Percentiles rank a stretch among this genome's conserved stretches.
Evolutionary conservation across 2,329 filamentous ascomycete species (phyloP).

Genomic region (Colletotrichum spinosum): DNA sequence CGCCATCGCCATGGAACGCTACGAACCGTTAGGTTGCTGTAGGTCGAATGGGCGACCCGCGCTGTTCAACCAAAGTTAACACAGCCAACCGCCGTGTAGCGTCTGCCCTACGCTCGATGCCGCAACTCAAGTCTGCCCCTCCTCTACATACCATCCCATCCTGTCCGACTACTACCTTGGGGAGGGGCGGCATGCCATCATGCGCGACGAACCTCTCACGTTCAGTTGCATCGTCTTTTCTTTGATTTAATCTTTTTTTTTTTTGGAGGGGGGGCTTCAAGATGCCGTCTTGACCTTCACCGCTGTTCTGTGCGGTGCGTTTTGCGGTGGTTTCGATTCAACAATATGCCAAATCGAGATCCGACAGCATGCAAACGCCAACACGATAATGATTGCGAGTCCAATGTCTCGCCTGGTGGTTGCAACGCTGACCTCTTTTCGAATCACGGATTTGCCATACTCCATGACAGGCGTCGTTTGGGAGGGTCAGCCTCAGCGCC

Average conservation of each 20-base stretch:
- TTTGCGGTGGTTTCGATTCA: constrained; percentile 16
- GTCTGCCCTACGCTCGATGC: constrained; percentile 42
- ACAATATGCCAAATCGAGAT: background rate
- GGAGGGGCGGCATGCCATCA: constrained; percentile 6
- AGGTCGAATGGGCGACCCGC: constrained; percentile 13
- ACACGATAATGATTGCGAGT: constrained; percentile 14
- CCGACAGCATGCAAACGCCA: background rate
- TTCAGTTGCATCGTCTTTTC: constrained; percentile 10
- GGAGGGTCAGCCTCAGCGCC: constrained; percentile 32
- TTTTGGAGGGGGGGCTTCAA: background rate
- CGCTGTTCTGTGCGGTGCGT: constrained; percentile 16
- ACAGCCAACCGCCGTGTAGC: constrained; percentile 19
- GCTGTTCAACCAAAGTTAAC: constrained; percentile 12
- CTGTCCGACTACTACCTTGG: background rate
- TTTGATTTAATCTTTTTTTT: background rate
- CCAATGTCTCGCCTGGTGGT: constrained; percentile 36
- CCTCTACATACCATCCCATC: constrained; percentile 1
- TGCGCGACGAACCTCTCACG: constrained; percentile 25
- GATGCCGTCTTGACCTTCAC: constrained; percentile 16
- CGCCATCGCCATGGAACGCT: background rate
- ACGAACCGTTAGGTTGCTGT: background rate
- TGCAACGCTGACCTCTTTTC: constrained; percentile 31
- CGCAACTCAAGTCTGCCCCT: constrained; percentile 16
- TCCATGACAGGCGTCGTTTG: constrained; percentile 13
- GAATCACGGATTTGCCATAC: background rate